Conservation (phyloP, 169 alveolate genomes). For the Toxoplasma gondii region DNA sequence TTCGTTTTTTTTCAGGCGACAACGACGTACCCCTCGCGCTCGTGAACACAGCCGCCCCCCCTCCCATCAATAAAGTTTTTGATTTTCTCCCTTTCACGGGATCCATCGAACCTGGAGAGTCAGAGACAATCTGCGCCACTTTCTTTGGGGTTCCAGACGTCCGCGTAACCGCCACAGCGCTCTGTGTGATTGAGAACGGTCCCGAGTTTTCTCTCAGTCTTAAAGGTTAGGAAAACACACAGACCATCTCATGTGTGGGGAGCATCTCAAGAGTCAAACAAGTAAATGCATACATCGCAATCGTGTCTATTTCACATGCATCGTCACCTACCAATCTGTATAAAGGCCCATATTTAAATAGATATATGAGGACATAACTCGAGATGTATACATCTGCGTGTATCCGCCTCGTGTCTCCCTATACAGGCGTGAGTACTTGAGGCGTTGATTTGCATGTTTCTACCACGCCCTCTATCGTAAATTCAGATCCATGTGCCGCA, state of each 20-base stretch:
- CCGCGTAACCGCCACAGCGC: constrained; percentile 85
- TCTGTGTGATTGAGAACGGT: constrained; percentile 93
- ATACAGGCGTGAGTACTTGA: neutral
- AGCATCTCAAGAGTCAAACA: neutral
- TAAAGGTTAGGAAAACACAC: constrained; percentile 82
- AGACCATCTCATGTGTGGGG: too few species aligned
- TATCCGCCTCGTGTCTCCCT: neutral
- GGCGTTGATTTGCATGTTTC: neutral
- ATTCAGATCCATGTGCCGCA: too few species aligned
- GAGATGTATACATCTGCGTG: neutral
- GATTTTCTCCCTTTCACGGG: constrained; percentile 94
- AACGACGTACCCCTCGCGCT: neutral
- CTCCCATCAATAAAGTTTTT: constrained; percentile 89
- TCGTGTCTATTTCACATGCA: too few species aligned
- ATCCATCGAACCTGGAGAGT: constrained; percentile 85
- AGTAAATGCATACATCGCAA: too few species aligned
- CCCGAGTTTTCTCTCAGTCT: constrained; percentile 91
- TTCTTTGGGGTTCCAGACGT: constrained; percentile 89
- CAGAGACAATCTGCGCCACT: constrained; percentile 87
- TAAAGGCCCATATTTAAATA: too few species aligned
- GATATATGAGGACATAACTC: neutral
- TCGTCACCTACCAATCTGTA: too few species aligned
- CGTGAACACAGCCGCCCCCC: constrained; percentile 54
- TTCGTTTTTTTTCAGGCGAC: neutral
- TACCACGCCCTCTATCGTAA: neutral